A percentile compares a stretch with the other conserved stretches of the same genome.
Evolutionary conservation across 306 rosid genomes (phyloP).

Genomic region (Castanea crenata): DNA sequence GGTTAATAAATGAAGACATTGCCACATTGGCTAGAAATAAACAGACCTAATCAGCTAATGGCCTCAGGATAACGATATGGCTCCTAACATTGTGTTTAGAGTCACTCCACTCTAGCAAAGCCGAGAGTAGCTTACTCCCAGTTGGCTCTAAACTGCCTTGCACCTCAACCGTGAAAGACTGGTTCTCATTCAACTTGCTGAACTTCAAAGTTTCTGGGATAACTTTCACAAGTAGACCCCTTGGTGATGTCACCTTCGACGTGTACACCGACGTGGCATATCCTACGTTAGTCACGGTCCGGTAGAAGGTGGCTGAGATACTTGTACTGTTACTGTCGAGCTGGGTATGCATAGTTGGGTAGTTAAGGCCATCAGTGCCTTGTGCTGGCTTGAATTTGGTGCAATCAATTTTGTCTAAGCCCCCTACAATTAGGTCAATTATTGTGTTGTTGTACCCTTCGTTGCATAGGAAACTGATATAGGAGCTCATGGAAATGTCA

Average conservation of each 20-base stretch:
- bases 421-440: conserved; percentile 44
- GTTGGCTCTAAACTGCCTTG: conserved; percentile 38
- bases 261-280: conserved; percentile 46
- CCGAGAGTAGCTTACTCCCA: conserved; percentile 12
- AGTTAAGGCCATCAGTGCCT: conserved; percentile 80
- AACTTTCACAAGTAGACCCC: conserved; percentile 49
- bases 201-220: conserved; percentile 51
- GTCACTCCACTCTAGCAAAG: conserved; percentile 66
- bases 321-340: conserved; percentile 8
- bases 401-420: conserved; percentile 37
- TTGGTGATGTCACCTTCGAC: conserved; percentile 49
- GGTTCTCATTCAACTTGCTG: conserved; percentile 23
- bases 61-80: conserved; percentile 47
- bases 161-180: conserved; percentile 54
- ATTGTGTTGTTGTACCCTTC: conserved; percentile 41
- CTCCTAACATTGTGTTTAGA: conserved; percentile 53
- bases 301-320: conserved; percentile 50
- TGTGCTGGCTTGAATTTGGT: conserved; percentile 17
- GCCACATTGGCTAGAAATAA: not conserved
- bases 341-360: conserved; percentile 65
- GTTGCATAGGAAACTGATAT: conserved; percentile 59
- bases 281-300: conserved; percentile 69
- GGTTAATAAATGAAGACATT: not conserved
- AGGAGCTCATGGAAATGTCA: conserved; percentile 41
- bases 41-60: not conserved